Evolutionary conservation across 495 filamentous ascomycete genomes (phyloP), one percentile per base, ranked within the genome.

Genomic region (Penicillium tannophilum): DNA sequence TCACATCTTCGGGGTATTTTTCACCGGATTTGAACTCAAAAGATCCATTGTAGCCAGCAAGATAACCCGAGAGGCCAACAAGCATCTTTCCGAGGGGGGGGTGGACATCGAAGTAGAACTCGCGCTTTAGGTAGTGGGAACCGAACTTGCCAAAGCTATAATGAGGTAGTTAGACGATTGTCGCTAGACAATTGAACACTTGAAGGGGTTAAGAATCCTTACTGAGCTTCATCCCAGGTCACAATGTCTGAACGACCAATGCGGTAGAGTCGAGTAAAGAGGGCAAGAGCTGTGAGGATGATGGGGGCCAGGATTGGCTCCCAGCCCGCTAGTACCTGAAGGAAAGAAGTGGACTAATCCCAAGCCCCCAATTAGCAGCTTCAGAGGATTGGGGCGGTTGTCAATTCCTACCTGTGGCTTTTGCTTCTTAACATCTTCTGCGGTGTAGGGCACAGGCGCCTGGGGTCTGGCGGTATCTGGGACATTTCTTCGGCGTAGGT

Each of bases 11-110:
- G 2, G 94, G 94, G 68, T 98, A 98, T 45, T 82, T 90, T 72
- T 98, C 94, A 65, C 94, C 94, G 24, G 93, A 97, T 73, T 98
- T 98, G 85, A 98, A 98, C 73, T 98, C 95, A 76, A 98, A 98
- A 1, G 95, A 96, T 35, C 94, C 94, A 83, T 98, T 98, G 80
- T 98, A 98, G 52, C 93, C 93, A 36, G 94, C 94, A 54, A 98
- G 79, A 65, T 92, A 93, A 64, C 94, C 94, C 12, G 94, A 98
- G 54, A 98, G 83, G 46, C 94, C 94, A 60, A 98, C 95, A 24
- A 98, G 84, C 84, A 98, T 97, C 81, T 98, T 98, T 67, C 94
- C 94, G 46, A 98, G 84, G 46, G 94, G 94, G 53, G 94, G 94
- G 72, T 98, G 90, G 35, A 98, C 94, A 82, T 98, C 94, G 77